A percentile compares a stretch with the other conserved stretches of the same genome.
Evolutionary conservation across 23 red algal species (phyloP).

Genomic region (Pyropia haitanensis): DNA sequence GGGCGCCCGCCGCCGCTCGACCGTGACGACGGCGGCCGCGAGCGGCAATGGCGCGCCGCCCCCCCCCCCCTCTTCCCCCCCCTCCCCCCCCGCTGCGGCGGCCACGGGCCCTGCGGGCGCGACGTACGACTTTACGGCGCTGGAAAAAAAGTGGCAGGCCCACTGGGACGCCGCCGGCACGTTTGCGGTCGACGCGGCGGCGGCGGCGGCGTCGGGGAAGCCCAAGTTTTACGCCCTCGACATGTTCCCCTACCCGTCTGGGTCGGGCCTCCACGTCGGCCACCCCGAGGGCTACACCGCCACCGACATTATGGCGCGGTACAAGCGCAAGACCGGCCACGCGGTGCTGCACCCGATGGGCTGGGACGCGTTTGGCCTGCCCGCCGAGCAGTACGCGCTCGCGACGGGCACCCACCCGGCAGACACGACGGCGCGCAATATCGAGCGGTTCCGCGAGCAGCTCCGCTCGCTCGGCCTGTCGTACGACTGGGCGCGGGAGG

Average conservation of each 20-base stretch:
- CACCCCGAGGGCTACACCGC: slow-evolving; percentile 99
- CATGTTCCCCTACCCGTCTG: slow-evolving; percentile 99
- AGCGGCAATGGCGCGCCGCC: too few species aligned
- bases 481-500: slow-evolving; percentile 91
- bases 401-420: slow-evolving; percentile 88
- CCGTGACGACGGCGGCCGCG: too few species aligned
- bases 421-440: slow-evolving; percentile 76
- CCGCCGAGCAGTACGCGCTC: slow-evolving; percentile 95
- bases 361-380: slow-evolving; percentile 96
- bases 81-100: too few species aligned
- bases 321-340: slow-evolving; percentile 74
- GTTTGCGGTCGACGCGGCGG: slow-evolving; percentile 13
- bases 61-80: too few species aligned
- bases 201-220: slow-evolving; percentile 39
- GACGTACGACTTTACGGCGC: slow-evolving; percentile 62
- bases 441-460: slow-evolving; percentile 70
- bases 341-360: slow-evolving; percentile 98
- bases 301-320: slow-evolving; percentile 94
- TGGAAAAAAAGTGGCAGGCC: slow-evolving; percentile 80
- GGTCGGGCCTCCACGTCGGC: slow-evolving; percentile 86
- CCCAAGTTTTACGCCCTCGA: slow-evolving; percentile 95
- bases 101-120: too few species aligned
- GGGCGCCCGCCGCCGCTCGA: too few species aligned
- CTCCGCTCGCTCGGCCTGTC: slow-evolving; percentile 79
- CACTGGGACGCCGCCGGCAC: slow-evolving; percentile 50